Percentiles rank a stretch among this genome's conserved stretches.
Evolutionary conservation across 257 asterid genomes (phyloP).

Genomic region (Solanum chilense): DNA sequence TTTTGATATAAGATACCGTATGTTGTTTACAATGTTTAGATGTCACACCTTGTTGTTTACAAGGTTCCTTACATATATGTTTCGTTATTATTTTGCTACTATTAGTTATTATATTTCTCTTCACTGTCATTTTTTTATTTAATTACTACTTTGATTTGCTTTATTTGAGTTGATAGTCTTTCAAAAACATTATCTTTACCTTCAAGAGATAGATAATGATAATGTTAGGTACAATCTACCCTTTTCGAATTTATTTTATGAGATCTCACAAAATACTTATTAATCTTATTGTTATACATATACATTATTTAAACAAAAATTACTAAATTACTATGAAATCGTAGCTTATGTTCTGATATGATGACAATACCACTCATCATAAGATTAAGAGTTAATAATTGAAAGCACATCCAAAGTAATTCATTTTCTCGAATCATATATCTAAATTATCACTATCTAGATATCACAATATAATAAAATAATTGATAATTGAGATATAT

Average conservation of each 20-base stretch:
- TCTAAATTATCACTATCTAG: background rate
- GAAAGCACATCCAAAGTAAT: too few relatives aligned
- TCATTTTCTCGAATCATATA: background rate
- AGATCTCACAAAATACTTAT: background rate
- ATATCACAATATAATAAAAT: background rate
- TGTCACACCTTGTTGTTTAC: background rate
- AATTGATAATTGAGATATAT: background rate
- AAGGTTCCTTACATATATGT: background rate
- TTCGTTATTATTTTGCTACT: background rate
- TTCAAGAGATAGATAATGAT: background rate
- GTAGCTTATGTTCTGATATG: too few relatives aligned
- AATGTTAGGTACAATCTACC: background rate
- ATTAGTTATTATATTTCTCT: background rate
- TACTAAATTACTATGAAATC: too few relatives aligned
- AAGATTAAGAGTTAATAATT: too few relatives aligned
- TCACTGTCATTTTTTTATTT: background rate
- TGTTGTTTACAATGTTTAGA: background rate
- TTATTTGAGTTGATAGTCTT: background rate
- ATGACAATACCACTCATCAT: background rate
- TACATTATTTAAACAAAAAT: too few relatives aligned
- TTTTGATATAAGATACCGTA: background rate
- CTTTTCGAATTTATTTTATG: background rate
- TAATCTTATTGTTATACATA: too few relatives aligned
- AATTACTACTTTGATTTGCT: accelerated
- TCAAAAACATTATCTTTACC: accelerated